phyloP scores from a whole-genome alignment of 257 asterid genomes.

The Plantago ovata region DNA sequence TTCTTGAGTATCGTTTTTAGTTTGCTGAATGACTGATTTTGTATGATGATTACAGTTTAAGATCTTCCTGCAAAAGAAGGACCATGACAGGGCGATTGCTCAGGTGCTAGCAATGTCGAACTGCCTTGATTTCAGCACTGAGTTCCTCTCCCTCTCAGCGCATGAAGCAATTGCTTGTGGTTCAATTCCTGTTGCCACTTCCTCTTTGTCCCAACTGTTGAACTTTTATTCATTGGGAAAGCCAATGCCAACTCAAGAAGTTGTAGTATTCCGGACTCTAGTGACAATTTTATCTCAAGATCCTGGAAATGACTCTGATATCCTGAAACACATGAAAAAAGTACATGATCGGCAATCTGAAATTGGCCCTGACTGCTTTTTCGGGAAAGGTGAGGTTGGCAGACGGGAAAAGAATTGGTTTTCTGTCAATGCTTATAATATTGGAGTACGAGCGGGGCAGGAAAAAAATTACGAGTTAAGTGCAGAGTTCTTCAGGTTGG shows the following conservation, averaged over 20 bases:
- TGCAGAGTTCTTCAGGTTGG: slow-evolving; percentile 73
- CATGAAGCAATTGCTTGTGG: slow-evolving; percentile 87
- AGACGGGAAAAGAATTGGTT: slow-evolving; percentile 88
- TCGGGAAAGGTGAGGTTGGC: slow-evolving; percentile 82
- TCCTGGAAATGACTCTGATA: slow-evolving; percentile 44
- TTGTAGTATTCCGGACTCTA: slow-evolving; percentile 73
- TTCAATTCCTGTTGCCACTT: slow-evolving; percentile 67
- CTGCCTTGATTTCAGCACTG: slow-evolving; percentile 88
- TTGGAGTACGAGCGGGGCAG: slow-evolving; percentile 74
- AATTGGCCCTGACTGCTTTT: slow-evolving; percentile 59
- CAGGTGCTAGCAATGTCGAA: slow-evolving; percentile 92
- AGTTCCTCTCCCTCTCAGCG: slow-evolving; percentile 85
- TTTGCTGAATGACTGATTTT: slow-evolving; percentile 15
- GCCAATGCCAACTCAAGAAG: slow-evolving; percentile 72
- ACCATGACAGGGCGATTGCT: slow-evolving; percentile 51
- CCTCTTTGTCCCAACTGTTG: slow-evolving; percentile 71
- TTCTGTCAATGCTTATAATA: slow-evolving; percentile 80
- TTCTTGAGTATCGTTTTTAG: neutral
- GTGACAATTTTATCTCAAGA: slow-evolving; percentile 65
- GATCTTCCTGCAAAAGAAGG: slow-evolving; percentile 73
- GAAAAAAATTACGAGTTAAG: slow-evolving; percentile 49
- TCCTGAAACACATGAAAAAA: slow-evolving; percentile 67
- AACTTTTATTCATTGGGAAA: slow-evolving; percentile 60
- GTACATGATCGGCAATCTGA: slow-evolving; percentile 61
- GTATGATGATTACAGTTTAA: slow-evolving; percentile 63